Percentiles rank a stretch among this genome's conserved stretches.
phyloP scores from a whole-genome alignment of 140 eudicot species.

The Stevia rebaudiana region DNA sequence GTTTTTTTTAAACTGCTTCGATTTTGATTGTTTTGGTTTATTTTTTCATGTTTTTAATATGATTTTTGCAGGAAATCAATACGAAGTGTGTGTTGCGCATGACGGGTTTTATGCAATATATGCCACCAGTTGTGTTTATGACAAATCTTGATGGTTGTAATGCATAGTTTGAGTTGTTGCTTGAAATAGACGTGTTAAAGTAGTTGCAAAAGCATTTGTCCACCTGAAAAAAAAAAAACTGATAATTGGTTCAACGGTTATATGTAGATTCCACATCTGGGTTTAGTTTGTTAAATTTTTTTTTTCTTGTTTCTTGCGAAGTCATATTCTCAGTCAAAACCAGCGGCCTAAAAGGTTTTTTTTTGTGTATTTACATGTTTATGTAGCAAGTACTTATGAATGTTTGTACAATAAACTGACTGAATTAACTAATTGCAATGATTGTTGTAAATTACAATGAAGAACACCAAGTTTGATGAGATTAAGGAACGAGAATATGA shows the following conservation, averaged over 20 bases:
- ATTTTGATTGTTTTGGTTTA: not conserved
- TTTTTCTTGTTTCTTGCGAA: conserved; percentile 16
- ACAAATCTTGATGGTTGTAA: conserved; percentile 5
- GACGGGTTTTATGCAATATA: conserved; percentile 11
- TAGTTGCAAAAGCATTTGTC: conserved; percentile 27
- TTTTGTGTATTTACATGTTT: too few species aligned
- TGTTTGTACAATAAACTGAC: too few species aligned
- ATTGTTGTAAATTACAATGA: too few species aligned
- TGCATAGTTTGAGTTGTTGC: conserved; percentile 14
- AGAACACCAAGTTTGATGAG: too few species aligned
- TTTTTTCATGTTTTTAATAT: not conserved
- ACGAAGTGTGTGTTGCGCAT: not conserved
- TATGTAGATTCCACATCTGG: conserved; percentile 34
- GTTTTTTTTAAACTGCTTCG: not conserved
- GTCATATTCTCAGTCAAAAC: not conserved
- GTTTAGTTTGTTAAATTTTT: conserved; percentile 25
- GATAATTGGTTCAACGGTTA: conserved; percentile 23
- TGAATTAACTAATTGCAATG: too few species aligned
- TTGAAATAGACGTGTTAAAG: conserved; percentile 24
- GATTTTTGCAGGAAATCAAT: conserved; percentile 12
- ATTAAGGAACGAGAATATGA: too few species aligned
- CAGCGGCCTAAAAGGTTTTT: too few species aligned
- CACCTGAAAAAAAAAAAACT: conserved; percentile 30
- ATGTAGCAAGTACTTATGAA: too few species aligned
- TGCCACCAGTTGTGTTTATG: conserved; percentile 2